Evolutionary conservation across 2,329 filamentous ascomycete genomes (phyloP).

Genomic region (Graphilbum ipis-grandicollis): DNA sequence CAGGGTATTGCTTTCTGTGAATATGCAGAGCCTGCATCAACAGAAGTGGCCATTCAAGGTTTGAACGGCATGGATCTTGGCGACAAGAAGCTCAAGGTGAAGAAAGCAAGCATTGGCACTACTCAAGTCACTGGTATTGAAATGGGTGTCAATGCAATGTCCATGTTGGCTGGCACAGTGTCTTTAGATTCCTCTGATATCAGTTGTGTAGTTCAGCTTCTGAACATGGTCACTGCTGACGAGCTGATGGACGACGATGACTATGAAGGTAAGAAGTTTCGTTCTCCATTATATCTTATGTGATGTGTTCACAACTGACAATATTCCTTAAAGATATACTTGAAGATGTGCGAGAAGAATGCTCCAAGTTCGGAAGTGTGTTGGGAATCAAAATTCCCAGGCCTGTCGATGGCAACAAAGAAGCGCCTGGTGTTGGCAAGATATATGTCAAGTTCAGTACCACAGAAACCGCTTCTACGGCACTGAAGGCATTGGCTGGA

Average conservation of each 20-base stretch:
- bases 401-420: constrained; percentile 64
- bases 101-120: constrained; percentile 78
- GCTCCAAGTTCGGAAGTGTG: constrained; percentile 73
- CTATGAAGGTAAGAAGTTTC: constrained; percentile 86
- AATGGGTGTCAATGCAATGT: constrained; percentile 95
- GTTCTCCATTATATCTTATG: too few relatives aligned
- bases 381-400: constrained; percentile 85
- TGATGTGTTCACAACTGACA: too few relatives aligned
- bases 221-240: constrained; percentile 97
- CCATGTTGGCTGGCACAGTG: constrained; percentile 84
- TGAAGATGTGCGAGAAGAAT: constrained; percentile 88
- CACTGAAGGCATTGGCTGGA: constrained; percentile 76
- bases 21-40: constrained; percentile 61
- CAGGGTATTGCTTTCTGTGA: constrained; percentile 95
- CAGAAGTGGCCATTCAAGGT: constrained; percentile 75
- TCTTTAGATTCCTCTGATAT: constrained; percentile 57
- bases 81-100: constrained; percentile 69
- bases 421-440: constrained; percentile 84
- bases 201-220: constrained; percentile 71
- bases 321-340: constrained; percentile 50
- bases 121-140: constrained; percentile 87
- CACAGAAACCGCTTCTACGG: constrained; percentile 62
- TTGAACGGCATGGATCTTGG: constrained; percentile 88
- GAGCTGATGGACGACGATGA: constrained; percentile 89
- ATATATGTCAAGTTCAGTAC: constrained; percentile 91